Evolutionary conservation across 2,329 filamentous ascomycete species (phyloP).

Genomic region (Furcasterigmium furcatum): DNA sequence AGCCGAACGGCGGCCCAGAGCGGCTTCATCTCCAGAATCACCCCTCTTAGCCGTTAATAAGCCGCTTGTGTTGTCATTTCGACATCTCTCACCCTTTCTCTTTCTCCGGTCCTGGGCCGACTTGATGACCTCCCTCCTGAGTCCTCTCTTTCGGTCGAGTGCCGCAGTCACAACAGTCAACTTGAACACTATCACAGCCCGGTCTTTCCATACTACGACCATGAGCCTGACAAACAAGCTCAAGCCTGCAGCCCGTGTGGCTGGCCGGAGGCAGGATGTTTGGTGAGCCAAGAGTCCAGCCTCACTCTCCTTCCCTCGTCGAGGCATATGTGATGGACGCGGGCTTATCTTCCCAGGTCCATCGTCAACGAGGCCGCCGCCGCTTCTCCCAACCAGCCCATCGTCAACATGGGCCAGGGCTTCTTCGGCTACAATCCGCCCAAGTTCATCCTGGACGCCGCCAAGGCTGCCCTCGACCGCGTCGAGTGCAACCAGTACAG

Average conservation of each 20-base stretch:
- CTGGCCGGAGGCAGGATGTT: constrained; percentile 48
- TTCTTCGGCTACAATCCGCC: constrained; percentile 96
- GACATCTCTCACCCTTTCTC: neutral
- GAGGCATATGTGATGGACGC: neutral
- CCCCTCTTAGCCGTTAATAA: neutral
- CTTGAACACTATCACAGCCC: constrained; percentile 3
- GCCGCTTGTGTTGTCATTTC: neutral
- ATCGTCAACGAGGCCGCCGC: constrained; percentile 66
- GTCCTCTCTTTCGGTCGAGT: constrained; percentile 11
- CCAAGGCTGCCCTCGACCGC: constrained; percentile 81
- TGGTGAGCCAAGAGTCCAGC: constrained; percentile 36
- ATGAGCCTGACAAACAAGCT: constrained; percentile 43
- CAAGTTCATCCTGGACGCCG: constrained; percentile 84
- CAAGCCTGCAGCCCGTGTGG: constrained; percentile 47
- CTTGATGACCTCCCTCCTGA: constrained; percentile 10
- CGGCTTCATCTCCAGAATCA: neutral
- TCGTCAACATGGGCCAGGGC: constrained; percentile 63
- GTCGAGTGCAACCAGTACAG: constrained; percentile 99
- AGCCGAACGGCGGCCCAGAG: neutral
- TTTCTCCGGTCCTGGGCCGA: too few species aligned
- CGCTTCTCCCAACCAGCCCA: constrained; percentile 59
- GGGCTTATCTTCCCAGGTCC: constrained; percentile 37
- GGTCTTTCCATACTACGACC: constrained; percentile 17
- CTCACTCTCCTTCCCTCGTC: neutral
- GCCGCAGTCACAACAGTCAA: constrained; percentile 3